Evolutionary conservation across 768 basidiomycete species (phyloP).

Genomic region (Boletus patriciae): DNA sequence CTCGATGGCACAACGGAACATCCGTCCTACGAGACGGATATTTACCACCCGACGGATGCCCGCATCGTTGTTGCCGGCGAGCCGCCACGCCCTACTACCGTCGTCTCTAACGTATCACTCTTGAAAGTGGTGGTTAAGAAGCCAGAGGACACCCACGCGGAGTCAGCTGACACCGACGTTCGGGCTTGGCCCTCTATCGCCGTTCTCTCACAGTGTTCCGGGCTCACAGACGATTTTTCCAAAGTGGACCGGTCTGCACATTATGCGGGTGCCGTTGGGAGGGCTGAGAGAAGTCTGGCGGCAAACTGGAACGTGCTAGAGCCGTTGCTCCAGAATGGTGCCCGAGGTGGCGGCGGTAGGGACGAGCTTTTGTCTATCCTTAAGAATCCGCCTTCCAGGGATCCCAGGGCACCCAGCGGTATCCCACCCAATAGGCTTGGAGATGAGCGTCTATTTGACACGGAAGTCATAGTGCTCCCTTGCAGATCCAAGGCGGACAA

Average conservation of each 20-base stretch:
- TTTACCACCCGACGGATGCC: slow-evolving; percentile 3
- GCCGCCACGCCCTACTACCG: too few species aligned
- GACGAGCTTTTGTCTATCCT: not conserved
- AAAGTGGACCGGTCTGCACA: slow-evolving; percentile 1
- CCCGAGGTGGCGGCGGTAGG: not conserved
- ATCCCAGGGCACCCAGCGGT: not conserved
- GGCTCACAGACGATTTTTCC: slow-evolving; percentile 4
- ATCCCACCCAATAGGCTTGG: slow-evolving; percentile 8
- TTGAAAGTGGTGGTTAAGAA: too few species aligned
- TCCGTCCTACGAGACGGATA: slow-evolving; percentile 10
- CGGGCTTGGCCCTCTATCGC: not conserved
- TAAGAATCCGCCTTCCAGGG: not conserved
- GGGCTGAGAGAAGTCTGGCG: slow-evolving; percentile 5
- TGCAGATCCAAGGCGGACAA: slow-evolving; percentile 11
- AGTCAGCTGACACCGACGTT: not conserved
- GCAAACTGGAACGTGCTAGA: not conserved
- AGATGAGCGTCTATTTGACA: slow-evolving; percentile 6
- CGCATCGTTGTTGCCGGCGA: too few species aligned
- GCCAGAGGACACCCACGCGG: too few species aligned
- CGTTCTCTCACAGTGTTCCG: not conserved
- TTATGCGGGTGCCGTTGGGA: not conserved
- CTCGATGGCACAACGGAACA: slow-evolving; percentile 8
- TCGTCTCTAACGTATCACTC: too few species aligned
- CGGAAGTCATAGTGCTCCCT: not conserved
- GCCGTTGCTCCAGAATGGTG: not conserved